Evolutionary conservation across 805 yeast genomes (phyloP).

Genomic region (Spathaspora boniae): DNA sequence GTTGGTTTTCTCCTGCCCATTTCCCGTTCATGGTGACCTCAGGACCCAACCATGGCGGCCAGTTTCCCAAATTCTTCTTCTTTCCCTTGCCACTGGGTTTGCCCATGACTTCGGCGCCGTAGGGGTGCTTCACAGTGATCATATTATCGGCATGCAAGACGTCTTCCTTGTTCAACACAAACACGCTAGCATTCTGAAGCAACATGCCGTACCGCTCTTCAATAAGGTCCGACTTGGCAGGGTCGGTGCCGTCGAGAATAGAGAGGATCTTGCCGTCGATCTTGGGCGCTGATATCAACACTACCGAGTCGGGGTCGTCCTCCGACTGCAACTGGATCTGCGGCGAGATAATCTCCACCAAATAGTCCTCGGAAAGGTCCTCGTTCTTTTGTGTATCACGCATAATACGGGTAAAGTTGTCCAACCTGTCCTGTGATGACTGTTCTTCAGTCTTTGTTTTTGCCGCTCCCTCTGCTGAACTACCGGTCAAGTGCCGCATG

Average conservation of each 20-base stretch:
- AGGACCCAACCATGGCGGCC: constrained; percentile 91
- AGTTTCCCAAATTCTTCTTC: too few relatives aligned
- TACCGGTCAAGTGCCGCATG: background rate
- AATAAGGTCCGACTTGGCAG: constrained; percentile 25
- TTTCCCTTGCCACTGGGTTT: too few relatives aligned
- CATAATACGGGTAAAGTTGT: constrained; percentile 30
- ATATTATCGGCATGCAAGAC: constrained; percentile 20
- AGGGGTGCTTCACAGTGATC: constrained; percentile 36
- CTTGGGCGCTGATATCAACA: constrained; percentile 69
- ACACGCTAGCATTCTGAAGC: constrained; percentile 69
- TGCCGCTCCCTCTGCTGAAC: background rate
- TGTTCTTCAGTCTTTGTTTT: background rate
- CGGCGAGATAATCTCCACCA: constrained; percentile 38
- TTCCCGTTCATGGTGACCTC: constrained; percentile 53
- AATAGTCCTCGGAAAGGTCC: constrained; percentile 35
- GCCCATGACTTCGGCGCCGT: constrained; percentile 58
- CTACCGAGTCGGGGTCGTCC: constrained; percentile 47
- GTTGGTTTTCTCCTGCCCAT: constrained; percentile 42
- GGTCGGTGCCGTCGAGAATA: constrained; percentile 43
- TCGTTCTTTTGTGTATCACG: constrained; percentile 19
- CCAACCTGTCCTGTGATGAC: constrained; percentile 18
- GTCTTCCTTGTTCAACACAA: constrained; percentile 42
- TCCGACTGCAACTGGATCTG: constrained; percentile 42
- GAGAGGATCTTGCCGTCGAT: constrained; percentile 69
- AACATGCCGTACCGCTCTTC: constrained; percentile 69